These are phyloP conservation scores for Lichtheimia ornata DNA, from an alignment of 371 early-diverging fungal species.

Conservation along the genomic window DNA sequence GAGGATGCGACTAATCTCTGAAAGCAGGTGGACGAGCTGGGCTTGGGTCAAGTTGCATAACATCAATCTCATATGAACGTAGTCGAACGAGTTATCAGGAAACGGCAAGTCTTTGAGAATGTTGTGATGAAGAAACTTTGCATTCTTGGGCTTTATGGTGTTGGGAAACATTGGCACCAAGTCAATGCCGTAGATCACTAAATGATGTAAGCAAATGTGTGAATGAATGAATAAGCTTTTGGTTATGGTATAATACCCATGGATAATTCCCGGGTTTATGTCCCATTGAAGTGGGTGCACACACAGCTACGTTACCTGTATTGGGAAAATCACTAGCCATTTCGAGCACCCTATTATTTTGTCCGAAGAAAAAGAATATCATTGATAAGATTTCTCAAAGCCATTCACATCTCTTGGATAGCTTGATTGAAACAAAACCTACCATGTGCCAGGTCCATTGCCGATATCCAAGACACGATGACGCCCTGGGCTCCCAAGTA, in stretches of 20 bases:
- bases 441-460: conserved; percentile 49
- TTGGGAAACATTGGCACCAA: conserved; percentile 56
- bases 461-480: conserved; percentile 41
- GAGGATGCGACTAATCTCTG: conserved; percentile 48
- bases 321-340: conserved; percentile 18
- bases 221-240: too few species aligned
- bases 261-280: too few species aligned
- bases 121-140: conserved; percentile 52
- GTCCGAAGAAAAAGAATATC: background rate
- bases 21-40: conserved; percentile 27
- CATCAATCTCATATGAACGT: conserved; percentile 53
- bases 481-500: conserved; percentile 10
- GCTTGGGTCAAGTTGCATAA: conserved; percentile 38
- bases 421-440: conserved; percentile 4
- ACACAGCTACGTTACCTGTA: conserved; percentile 14
- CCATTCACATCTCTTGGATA: background rate
- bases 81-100: conserved; percentile 55
- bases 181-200: conserved; percentile 58
- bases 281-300: background rate
- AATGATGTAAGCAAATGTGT: background rate
- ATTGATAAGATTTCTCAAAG: too few species aligned
- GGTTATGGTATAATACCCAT: too few species aligned
- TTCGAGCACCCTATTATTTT: conserved; percentile 17
- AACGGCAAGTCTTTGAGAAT: conserved; percentile 51
- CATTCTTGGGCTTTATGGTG: conserved; percentile 56